Conservation (phyloP, 768 basidiomycete genomes). For the Trametes punicea region DNA sequence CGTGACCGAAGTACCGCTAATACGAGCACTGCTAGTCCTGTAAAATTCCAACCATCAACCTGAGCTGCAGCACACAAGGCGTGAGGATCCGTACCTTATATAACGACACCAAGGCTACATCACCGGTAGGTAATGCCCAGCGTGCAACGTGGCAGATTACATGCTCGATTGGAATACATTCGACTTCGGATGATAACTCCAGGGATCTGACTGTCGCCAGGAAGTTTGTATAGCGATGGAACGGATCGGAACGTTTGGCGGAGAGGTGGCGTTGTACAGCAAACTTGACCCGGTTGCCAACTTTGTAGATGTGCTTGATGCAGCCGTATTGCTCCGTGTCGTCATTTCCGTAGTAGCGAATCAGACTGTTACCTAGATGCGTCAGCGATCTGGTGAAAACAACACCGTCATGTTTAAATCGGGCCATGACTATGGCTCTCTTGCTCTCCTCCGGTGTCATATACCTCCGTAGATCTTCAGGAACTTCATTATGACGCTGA, state of each 20-base stretch:
- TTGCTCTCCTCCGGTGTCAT: not conserved
- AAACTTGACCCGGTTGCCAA: not conserved
- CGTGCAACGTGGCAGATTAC: slow-evolving; percentile 1
- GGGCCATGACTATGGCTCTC: not conserved
- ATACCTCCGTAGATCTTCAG: not conserved
- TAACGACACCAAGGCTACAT: not conserved
- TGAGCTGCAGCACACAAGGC: no score
- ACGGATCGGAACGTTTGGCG: not conserved
- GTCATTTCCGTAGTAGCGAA: not conserved
- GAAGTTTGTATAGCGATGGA: not conserved
- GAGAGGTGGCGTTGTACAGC: slow-evolving; percentile 1
- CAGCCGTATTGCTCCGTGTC: not conserved
- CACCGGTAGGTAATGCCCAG: not conserved
- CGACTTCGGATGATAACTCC: not conserved
- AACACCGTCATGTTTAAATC: no score
- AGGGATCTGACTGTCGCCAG: not conserved
- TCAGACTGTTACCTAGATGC: slow-evolving; percentile 7
- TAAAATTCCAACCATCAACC: no score
- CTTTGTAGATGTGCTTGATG: slow-evolving; percentile 9
- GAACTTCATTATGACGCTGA: not conserved
- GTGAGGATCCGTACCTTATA: not conserved
- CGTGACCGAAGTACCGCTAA: no score
- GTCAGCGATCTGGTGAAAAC: no score
- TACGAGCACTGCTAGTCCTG: no score
- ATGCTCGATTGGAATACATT: not conserved